Base-by-base conservation (phyloP, 2,329 filamentous ascomycete genomes). In the Colletotrichum costaricense region DNA sequence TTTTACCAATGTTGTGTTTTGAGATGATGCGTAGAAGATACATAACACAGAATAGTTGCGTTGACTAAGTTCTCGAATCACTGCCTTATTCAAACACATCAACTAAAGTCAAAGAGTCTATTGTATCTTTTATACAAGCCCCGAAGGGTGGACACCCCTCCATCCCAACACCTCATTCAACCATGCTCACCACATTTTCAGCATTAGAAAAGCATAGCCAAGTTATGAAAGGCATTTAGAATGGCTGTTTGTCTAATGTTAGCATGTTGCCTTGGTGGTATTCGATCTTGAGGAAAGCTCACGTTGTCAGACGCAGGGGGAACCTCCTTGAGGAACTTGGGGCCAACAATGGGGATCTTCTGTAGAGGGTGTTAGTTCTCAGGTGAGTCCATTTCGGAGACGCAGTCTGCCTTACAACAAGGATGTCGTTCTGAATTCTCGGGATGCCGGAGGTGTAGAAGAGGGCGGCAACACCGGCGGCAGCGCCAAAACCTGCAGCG, bases 391-490 rank as follows among this genome's bases (percentile, higher is more conserved):
- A 12, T 1, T 6, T 7, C 65, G 12, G 11, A 30, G 30, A 16
- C 28, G 7, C n/a, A 9, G 14, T 38, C 4, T 24, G 35, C 63
- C 84, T 70, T 83, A 90, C 89, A 81, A 86, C 82, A 75, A 93
- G 86, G 75, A 93, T 85, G 78, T 93, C 91, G 60, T 79, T 80
- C 81, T 90, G 84, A 76, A 93, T 84, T 80, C 86, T 87, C 76
- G 91, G 91, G 62, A 93, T 88, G 77, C 91, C 90, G 54, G 90
- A 91, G 76, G 88, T 85, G 80, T 85, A 90, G 86, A 89, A 90
- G 77, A 92, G 86, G 75, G 90, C 84, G 76, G 84, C 89, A 75
- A 90, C 86, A 77, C 87, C 87, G 74, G 88, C 89, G 72, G 89
- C 88, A 74, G 84, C 90, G 72, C 89, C 90, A 78, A 90, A 91